phyloP scores from a whole-genome alignment of 2,329 filamentous ascomycete genomes.

The Teratosphaeriaceae sp. region DNA sequence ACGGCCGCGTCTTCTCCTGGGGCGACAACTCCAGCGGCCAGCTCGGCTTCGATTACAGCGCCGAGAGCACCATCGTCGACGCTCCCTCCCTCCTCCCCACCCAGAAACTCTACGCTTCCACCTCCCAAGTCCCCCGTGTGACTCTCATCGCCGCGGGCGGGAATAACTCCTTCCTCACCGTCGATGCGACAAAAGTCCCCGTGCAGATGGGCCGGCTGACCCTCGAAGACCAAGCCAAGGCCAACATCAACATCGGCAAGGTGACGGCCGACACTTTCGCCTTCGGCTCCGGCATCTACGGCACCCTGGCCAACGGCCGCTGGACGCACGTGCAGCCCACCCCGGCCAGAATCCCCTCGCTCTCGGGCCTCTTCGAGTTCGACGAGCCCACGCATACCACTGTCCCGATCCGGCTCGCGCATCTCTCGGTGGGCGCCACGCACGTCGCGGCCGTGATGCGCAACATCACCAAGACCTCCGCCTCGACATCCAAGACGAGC shows the following conservation, averaged over 20 bases:
- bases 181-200: constrained; percentile 64
- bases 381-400: constrained; percentile 64
- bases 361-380: constrained; percentile 82
- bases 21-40: constrained; percentile 92
- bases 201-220: constrained; percentile 26
- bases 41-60: constrained; percentile 68
- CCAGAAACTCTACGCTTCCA: constrained; percentile 64
- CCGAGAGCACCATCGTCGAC: constrained; percentile 57
- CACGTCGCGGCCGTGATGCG: constrained; percentile 79
- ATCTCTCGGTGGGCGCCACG: constrained; percentile 68
- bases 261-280: constrained; percentile 75
- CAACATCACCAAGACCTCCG: constrained; percentile 57
- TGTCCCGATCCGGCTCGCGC: constrained; percentile 69
- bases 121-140: constrained; percentile 56
- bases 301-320: constrained; percentile 73
- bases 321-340: constrained; percentile 81
- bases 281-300: constrained; percentile 78
- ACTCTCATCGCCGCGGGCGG: constrained; percentile 81
- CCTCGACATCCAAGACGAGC: constrained; percentile 36
- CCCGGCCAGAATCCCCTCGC: constrained; percentile 71
- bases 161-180: constrained; percentile 76
- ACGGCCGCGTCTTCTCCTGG: constrained; percentile 76
- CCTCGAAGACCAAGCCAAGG: constrained; percentile 18
- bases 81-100: constrained; percentile 65
- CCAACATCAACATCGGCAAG: constrained; percentile 42